These are phyloP conservation scores for Sporothrix luriei DNA, from an alignment of 2,329 filamentous ascomycete species.

Conservation along the genomic window DNA sequence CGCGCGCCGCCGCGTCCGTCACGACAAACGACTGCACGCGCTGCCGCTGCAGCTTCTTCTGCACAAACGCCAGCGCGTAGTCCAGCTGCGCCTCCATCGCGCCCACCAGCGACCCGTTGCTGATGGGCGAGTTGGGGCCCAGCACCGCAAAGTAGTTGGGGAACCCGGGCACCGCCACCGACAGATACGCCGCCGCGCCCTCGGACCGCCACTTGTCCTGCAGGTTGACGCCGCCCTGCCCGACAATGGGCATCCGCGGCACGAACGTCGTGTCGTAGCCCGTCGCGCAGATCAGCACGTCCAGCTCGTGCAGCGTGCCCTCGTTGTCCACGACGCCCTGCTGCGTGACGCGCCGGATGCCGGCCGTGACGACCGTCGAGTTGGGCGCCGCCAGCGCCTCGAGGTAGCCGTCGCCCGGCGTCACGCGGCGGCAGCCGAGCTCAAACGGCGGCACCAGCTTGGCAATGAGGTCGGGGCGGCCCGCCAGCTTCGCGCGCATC, in stretches of 20 bases:
- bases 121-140: slow-evolving; percentile 31
- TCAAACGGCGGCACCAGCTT: slow-evolving; percentile 50
- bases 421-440: slow-evolving; percentile 48
- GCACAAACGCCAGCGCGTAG: slow-evolving; percentile 14
- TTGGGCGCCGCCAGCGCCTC: slow-evolving; percentile 50
- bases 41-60: slow-evolving; percentile 29
- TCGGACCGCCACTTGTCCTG: slow-evolving; percentile 35
- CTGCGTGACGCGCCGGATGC: slow-evolving; percentile 45
- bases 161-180: slow-evolving; percentile 28
- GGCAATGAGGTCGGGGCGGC: neutral
- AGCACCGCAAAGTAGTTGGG: slow-evolving; percentile 33
- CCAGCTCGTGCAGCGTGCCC: slow-evolving; percentile 39
- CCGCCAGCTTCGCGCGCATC: slow-evolving; percentile 38
- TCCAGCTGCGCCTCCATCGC: slow-evolving; percentile 33
- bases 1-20: slow-evolving; percentile 34
- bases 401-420: slow-evolving; percentile 48
- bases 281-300: slow-evolving; percentile 44
- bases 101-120: slow-evolving; percentile 29
- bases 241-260: slow-evolving; percentile 41
- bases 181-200: slow-evolving; percentile 29
- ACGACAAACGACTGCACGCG: slow-evolving; percentile 30
- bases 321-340: slow-evolving; percentile 40
- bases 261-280: slow-evolving; percentile 43
- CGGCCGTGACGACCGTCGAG: slow-evolving; percentile 46
- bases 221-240: slow-evolving; percentile 28